Base-by-base conservation (phyloP, 2,329 filamentous ascomycete genomes). In the Ilyonectria destructans region DNA sequence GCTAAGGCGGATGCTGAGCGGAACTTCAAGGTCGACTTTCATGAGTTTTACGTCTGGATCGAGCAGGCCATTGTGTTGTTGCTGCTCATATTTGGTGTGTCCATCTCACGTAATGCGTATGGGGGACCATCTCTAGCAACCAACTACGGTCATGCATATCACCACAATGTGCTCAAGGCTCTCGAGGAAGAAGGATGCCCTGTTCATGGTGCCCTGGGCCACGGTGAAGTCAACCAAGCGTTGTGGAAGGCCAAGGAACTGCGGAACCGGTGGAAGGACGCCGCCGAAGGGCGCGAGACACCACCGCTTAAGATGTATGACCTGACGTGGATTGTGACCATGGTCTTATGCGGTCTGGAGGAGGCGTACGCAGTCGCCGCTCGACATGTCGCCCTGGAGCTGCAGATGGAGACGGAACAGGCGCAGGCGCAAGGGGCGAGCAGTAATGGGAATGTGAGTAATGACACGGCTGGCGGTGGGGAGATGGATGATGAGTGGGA, bases 1-100 rank as follows among this genome's bases (percentile, higher is more conserved):
- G 73, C 79, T 0, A 74, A 76, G 21, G 77, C 78, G 6, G 85
- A 88, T 70, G 87, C 87, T 0, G 89, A 91, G 78, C 85, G 88
- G 17, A 93, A 93, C 85, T 94, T 94, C 83, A 93, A 94, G 78
- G 85, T 94, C 8, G 92, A 94, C 75, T 94, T 94, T 70, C 90
- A 92, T 80, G 92, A 94, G 75, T 94, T 91, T 78, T 94, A 94
- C 81, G 89, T 89, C 58, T 85, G 93, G 40, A 86, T 94, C 7
- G 92, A 94, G 80, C 88, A 92, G 33, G 91, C 91, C 0, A 83
- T 94, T 8, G 90, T 93, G 1, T 87, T 91, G 54, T 82, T 93
- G 1, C 85, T 93, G n/a, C 85, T 85, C 0, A 86, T 93, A 0
- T 92, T 90, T 66, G 89, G 87, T 8, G 84, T 93, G 6, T 77